Evolutionary conservation across 2,329 filamentous ascomycete genomes (phyloP), one percentile per base, ranked within the genome.

Genomic region (Grosmannia serpens): DNA sequence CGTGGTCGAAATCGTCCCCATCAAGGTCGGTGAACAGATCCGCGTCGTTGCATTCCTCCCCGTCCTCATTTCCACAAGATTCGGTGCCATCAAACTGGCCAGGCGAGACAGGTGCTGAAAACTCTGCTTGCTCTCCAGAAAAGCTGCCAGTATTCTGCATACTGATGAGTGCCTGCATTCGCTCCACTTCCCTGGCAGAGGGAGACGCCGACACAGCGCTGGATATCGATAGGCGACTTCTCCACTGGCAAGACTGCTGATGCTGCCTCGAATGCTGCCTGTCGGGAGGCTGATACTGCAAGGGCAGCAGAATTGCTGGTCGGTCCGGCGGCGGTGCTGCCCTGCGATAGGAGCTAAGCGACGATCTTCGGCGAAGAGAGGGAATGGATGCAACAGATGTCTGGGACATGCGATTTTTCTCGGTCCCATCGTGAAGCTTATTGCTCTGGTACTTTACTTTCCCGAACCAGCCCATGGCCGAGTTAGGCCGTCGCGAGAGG

Each of bases 11-110:
- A 29, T 55, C 50, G 49, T 56, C 58, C 4, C 44, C 55, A 11
- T 58, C 59, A 53, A 59, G 59, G 31, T 60, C 57, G 7, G 31
- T 55, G 52, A 60, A 53, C 7, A 55, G 10, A 13, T 59, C 51
- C 1, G 31, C 20, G 15, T 57, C 54, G 33, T 59, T 33, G 41
- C 41, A 17, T n/a, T 59, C 50, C 20, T 57, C 56, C 38, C 46
- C 49, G n/a, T 60, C 59, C 53, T 54, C 52, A 17, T 56, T 35
- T 33, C 53, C 41, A 27, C 58, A 56, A 38, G 57, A 53, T 7
- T 55, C 35, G 51, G 46, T 59, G n/a, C 49, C 24, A 13, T 29
- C 11, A 31, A 24, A 4, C 20, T 15, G 22, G 26, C 11, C 41
- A 9, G 13, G 24, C 4, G 31, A 29, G 6, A 47, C 47, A 29